Conservation (phyloP, 139 green algal genomes). For the Chlamydomonas incerta region DNA sequence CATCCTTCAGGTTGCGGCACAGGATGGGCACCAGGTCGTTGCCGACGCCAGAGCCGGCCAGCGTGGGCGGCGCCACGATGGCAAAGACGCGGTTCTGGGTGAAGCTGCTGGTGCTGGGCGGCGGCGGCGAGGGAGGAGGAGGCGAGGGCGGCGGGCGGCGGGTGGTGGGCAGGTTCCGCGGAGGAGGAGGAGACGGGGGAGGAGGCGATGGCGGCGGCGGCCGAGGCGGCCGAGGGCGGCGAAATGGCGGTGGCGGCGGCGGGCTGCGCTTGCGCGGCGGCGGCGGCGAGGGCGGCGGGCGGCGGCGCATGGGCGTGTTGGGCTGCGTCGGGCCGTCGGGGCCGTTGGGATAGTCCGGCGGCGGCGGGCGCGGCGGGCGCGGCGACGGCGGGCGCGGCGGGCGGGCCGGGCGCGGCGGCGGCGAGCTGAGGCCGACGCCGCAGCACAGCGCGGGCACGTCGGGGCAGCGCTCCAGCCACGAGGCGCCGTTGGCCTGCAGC, state of each 20-base stretch:
- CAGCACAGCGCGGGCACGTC: constrained; percentile 2
- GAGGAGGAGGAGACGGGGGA: background rate
- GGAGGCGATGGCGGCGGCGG: background rate
- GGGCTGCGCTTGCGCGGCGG: background rate
- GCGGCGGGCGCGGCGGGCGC: too few relatives aligned
- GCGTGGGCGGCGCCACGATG: background rate
- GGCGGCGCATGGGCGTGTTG: background rate
- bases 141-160: background rate
- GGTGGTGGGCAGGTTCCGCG: background rate
- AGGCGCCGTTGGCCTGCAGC: background rate
- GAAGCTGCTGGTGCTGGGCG: background rate
- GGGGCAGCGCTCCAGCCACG: background rate
- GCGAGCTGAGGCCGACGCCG: background rate
- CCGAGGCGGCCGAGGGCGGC: background rate
- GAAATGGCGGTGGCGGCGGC: background rate
- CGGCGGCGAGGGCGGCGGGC: background rate
- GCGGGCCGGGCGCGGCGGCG: background rate
- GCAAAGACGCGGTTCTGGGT: constrained; percentile 16
- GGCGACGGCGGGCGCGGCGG: background rate
- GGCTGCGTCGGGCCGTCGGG: too few relatives aligned
- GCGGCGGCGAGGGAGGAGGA: background rate
- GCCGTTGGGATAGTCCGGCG: background rate
- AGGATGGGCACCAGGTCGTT: background rate
- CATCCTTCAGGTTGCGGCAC: constrained; percentile 8
- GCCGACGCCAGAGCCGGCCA: background rate